Evolutionary conservation across 441 rosid genomes (phyloP), one percentile per base, ranked within the genome.

Genomic region (Kokia cookei): DNA sequence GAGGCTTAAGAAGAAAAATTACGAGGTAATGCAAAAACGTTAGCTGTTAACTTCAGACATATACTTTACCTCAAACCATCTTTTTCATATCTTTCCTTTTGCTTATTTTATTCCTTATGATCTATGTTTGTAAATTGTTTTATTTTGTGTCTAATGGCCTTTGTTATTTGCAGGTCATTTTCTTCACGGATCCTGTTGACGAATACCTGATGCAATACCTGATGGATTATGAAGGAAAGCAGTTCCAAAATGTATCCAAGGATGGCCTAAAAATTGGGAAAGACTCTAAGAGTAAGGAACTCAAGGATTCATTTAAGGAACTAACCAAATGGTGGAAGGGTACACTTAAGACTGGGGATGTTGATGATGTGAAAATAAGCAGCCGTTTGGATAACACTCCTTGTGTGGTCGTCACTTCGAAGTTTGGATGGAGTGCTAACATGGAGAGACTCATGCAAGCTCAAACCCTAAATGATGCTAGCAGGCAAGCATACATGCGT

Each of bases 361-460:
- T 93, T 27, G 98, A 93, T 69, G 90, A 87, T 69, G 99, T 95
- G 76, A 95, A 88, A 84, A 84, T 95, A 63, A 91, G 94, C 84
- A 91, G 84, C 82, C 91, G 97, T 48, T 85, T 95, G 87, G 99
- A 87, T 61, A 80, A 90, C 85, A 89, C 98, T 11, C 98, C 99
- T 48, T 95, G 99, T 73, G 92, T 95, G 43, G 99, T 93, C 19
- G 97, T 94, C 55, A 90, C 99, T 1, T 91, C 98, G 1, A 95
- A 95, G 82, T 93, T 81, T 64, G 99, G 99, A 51, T 95, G 99
- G 98, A 93, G 97, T 75, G 91, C 98, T 53, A 95, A 95, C 69
- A 93, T 95, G 99, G 98, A 95, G 84, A 84, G 96, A 82, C 90
- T 95, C 74, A 93, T 95, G 99, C 91, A 90, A 71, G 85, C 99